Evolutionary conservation across 352 stramenopile genomes (phyloP).

Genomic region (Phytophthora uliginosa): DNA sequence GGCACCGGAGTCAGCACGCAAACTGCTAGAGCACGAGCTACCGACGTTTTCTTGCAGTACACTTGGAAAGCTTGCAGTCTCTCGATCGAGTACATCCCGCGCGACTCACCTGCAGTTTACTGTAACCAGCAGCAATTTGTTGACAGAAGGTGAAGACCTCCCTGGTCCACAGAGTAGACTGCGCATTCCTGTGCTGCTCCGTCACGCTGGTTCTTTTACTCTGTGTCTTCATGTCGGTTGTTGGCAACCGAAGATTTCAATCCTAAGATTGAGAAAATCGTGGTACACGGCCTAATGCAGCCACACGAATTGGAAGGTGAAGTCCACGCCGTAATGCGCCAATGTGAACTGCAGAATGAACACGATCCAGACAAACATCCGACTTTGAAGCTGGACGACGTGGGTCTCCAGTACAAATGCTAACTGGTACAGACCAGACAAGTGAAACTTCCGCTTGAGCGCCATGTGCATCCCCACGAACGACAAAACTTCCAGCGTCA

Average conservation of each 20-base stretch:
- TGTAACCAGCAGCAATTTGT: constrained; percentile 1
- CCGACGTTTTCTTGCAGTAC: constrained; percentile 33
- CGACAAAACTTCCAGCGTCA: constrained; percentile 16
- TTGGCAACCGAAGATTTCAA: not conserved
- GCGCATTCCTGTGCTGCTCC: not conserved
- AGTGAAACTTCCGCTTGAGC: constrained; percentile 22
- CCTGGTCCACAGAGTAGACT: not conserved
- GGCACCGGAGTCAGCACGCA: constrained; percentile 29
- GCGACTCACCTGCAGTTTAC: constrained; percentile 35
- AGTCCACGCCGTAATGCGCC: constrained; percentile 28
- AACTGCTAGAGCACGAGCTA: constrained; percentile 2
- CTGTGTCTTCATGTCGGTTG: not conserved
- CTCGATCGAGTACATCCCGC: constrained; percentile 51
- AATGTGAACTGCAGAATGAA: constrained; percentile 35
- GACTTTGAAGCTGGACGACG: constrained; percentile 25
- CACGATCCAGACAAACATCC: constrained; percentile 35
- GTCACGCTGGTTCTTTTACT: constrained; percentile 4
- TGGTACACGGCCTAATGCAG: not conserved
- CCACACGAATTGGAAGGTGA: constrained; percentile 28
- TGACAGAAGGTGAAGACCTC: not conserved
- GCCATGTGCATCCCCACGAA: constrained; percentile 27
- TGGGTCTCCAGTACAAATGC: constrained; percentile 40
- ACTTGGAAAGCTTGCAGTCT: constrained; percentile 39
- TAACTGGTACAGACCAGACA: constrained; percentile 33
- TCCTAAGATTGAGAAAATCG: not conserved